Base-by-base conservation (phyloP, 805 yeast species). In the Blastobotrys chiropterorum region DNA sequence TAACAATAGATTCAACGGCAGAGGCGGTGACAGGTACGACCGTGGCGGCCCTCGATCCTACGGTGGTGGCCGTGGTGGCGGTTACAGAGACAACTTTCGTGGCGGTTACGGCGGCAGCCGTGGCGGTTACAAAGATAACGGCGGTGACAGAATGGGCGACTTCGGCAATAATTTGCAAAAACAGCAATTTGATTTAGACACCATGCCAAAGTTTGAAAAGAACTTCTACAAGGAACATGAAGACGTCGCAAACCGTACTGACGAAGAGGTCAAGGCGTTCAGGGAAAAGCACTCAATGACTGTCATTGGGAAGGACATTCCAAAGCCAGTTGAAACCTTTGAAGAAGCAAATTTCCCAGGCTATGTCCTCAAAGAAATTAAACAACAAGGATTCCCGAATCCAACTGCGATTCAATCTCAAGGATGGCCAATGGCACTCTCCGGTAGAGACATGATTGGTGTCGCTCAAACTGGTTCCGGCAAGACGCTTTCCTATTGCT, bases 391-490 rank as follows among this genome's bases (percentile, higher is more conserved):
- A 56, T 94, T 94, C 76, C 94, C 84, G 52, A 80, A 76, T 59
- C 99, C 99, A 64, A 94, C 99, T 52, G 90, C 89, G 60, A 94
- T 94, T 67, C 99, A 94, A 77, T 89, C 97, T 73, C 99, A 94
- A 77, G 99, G 99, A 77, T 94, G 99, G 99, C 99, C 99, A 58
- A 94, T 94, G 99, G 99, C 99, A 66, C 78, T 90, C 54, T 83
- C 92, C 63, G 99, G 99, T 77, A 88, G 98, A 76, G 98, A 94
- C 71, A 86, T 94, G 92, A 87, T 94, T 72, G 99, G 99, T 79
- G 85, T 94, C 70, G 98, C 99, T 53, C 86, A 97, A 62, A 94
- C 99, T 61, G 99, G 99, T 74, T 90, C 97, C 52, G 99, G 99
- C 79, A 94, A 94, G 79, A 94, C 99, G 57, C 78, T 94, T 64